These are phyloP conservation scores for Aspergillus floridensis DNA, from an alignment of 2,329 filamentous ascomycete species.

Conservation along the genomic window DNA sequence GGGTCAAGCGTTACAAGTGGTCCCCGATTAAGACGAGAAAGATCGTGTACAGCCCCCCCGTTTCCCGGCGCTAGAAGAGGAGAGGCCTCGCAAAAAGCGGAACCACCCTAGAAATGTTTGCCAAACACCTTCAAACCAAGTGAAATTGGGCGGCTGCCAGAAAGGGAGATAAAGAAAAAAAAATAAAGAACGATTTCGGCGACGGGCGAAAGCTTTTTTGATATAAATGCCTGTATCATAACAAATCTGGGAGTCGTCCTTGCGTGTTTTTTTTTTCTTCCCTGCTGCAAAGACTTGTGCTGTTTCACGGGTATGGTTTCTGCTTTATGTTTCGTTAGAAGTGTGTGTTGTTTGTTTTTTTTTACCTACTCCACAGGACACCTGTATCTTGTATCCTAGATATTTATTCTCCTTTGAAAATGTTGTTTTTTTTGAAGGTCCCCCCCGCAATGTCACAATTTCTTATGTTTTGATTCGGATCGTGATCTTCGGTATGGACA, in stretches of 20 bases:
- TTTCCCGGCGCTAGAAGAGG: constrained; percentile 35
- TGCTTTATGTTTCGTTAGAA: constrained; percentile 38
- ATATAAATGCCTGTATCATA: constrained; percentile 22
- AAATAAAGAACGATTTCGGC: neutral
- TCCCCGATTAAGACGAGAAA: constrained; percentile 92
- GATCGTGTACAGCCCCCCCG: constrained; percentile 79
- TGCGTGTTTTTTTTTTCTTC: constrained; percentile 24
- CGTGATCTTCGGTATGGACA: constrained; percentile 3
- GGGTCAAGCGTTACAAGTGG: constrained; percentile 99
- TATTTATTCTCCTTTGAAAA: constrained; percentile 40
- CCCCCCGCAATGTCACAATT: constrained; percentile 33
- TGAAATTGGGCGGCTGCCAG: neutral
- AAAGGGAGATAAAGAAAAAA: neutral
- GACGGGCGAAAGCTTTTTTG: constrained; percentile 10
- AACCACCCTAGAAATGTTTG: constrained; percentile 30
- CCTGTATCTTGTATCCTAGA: constrained; percentile 45
- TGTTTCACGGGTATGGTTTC: constrained; percentile 23
- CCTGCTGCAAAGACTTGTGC: constrained; percentile 14
- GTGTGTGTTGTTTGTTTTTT: constrained; percentile 18
- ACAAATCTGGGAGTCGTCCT: constrained; percentile 23
- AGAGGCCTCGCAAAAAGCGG: constrained; percentile 14
- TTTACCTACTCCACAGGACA: constrained; percentile 22
- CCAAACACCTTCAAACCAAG: neutral
- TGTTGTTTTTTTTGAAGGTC: constrained; percentile 39
- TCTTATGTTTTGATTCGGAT: constrained; percentile 30